Evolutionary conservation across 225 moss, liverwort and hornwort genomes (phyloP).

Genomic region (Polytrichum commune): DNA sequence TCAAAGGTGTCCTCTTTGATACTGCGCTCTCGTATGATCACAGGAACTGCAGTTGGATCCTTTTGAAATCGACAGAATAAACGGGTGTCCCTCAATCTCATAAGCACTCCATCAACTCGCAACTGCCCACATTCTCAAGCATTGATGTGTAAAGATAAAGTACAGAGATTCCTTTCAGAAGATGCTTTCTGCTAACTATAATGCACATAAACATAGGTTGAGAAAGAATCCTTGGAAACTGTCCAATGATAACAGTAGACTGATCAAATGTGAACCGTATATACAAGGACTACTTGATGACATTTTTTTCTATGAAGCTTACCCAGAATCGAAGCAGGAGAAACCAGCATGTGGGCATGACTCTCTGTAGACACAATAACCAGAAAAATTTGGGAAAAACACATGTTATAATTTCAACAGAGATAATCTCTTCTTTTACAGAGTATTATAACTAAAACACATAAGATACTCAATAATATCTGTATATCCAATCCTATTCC

Average conservation of each 20-base stretch:
- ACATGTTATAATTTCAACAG: neutral
- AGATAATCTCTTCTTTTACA: too few relatives aligned
- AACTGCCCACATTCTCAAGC: constrained; percentile 33
- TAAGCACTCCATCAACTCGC: constrained; percentile 83
- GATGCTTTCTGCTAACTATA: too few relatives aligned
- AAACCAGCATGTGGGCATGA: constrained; percentile 89
- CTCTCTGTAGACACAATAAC: constrained; percentile 50
- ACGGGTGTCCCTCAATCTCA: constrained; percentile 78
- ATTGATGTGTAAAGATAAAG: neutral
- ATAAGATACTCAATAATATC: too few relatives aligned
- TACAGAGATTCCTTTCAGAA: too few relatives aligned
- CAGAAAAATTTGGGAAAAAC: constrained; percentile 3
- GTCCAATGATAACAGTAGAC: neutral
- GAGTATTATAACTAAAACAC: too few relatives aligned
- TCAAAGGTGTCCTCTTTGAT: constrained; percentile 69
- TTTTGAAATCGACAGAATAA: constrained; percentile 60
- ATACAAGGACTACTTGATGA: neutral
- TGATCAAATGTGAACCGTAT: neutral
- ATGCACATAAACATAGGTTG: too few relatives aligned
- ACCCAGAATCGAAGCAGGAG: constrained; percentile 85
- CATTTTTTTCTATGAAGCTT: constrained; percentile 9
- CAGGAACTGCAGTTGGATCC: constrained; percentile 44
- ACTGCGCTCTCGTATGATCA: constrained; percentile 60
- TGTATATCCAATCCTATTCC: too few relatives aligned
- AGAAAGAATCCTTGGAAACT: neutral